Conservation (phyloP, 768 basidiomycete genomes). For the Grammothele lineata region DNA sequence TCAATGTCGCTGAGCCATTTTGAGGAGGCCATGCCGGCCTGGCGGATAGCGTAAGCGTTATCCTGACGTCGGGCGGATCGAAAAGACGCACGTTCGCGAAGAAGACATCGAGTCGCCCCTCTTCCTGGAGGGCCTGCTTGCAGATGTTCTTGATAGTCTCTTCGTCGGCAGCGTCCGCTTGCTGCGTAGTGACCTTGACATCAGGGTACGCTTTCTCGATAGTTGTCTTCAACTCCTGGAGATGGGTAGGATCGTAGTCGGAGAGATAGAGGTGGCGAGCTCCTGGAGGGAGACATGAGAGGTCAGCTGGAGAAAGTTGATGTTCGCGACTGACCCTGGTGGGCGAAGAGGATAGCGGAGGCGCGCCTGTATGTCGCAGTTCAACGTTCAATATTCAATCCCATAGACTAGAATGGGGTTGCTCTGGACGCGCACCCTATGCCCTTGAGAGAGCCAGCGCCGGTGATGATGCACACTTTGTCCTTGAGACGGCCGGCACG, state of each 20-base stretch:
- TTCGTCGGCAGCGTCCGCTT: constrained; percentile 85
- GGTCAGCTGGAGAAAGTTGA: neutral
- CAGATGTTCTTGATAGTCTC: constrained; percentile 63
- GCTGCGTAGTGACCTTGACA: constrained; percentile 73
- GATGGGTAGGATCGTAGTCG: constrained; percentile 62
- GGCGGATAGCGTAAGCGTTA: constrained; percentile 1
- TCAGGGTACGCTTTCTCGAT: constrained; percentile 67
- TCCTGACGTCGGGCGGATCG: neutral
- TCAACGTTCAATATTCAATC: no score
- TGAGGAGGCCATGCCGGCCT: constrained; percentile 65
- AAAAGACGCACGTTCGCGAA: constrained; percentile 81
- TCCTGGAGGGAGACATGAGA: constrained; percentile 37
- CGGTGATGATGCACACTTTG: constrained; percentile 87
- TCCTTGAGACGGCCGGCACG: constrained; percentile 55
- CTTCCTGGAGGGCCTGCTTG: constrained; percentile 68
- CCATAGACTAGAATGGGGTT: no score
- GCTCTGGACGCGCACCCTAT: constrained; percentile 63
- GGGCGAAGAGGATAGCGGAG: constrained; percentile 66
- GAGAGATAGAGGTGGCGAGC: constrained; percentile 75
- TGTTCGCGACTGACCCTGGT: constrained; percentile 53
- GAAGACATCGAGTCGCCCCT: constrained; percentile 88
- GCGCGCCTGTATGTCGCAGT: constrained; percentile 49
- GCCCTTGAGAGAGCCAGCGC: constrained; percentile 80
- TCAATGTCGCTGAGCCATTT: constrained; percentile 48
- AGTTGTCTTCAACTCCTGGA: constrained; percentile 66